Evolutionary conservation across 768 basidiomycete species (phyloP).

Genomic region (Leccinum obscurum): DNA sequence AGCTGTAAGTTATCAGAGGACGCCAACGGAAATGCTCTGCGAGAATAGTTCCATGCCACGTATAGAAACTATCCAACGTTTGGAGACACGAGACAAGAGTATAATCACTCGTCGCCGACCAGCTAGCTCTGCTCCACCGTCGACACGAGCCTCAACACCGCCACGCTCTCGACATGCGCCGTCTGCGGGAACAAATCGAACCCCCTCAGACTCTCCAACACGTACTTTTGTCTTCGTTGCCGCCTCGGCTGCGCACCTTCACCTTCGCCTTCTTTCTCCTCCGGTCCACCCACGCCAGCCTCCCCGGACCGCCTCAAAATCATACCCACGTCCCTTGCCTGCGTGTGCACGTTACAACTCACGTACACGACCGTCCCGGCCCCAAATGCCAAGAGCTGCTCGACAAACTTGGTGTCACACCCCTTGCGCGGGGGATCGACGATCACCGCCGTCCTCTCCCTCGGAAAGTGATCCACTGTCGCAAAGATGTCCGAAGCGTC

Average conservation of each 20-base stretch:
- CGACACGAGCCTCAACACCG: constrained; percentile 54
- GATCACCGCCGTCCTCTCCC: constrained; percentile 63
- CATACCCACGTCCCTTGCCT: constrained; percentile 83
- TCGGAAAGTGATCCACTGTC: constrained; percentile 63
- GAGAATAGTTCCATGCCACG: not conserved
- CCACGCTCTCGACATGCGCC: constrained; percentile 87
- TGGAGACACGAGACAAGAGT: not conserved
- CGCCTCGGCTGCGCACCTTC: constrained; percentile 14
- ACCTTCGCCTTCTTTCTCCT: constrained; percentile 21
- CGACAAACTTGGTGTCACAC: constrained; percentile 76
- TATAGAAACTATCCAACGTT: not conserved
- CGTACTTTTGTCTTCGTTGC: constrained; percentile 49
- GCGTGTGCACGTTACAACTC: constrained; percentile 94
- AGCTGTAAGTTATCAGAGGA: not conserved
- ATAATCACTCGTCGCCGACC: not conserved
- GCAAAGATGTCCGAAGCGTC: constrained; percentile 87
- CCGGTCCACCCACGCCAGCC: constrained; percentile 38
- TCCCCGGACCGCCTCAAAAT: constrained; percentile 49
- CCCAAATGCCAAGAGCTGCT: constrained; percentile 73
- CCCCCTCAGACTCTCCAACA: constrained; percentile 79
- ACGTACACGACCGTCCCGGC: constrained; percentile 80
- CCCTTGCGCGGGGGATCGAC: constrained; percentile 96
- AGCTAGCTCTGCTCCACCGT: not conserved
- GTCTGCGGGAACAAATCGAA: constrained; percentile 98
- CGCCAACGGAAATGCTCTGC: not conserved